phyloP scores from a whole-genome alignment of 192 early-diverging fungal species.

The Bifiguratus adelaidae region DNA sequence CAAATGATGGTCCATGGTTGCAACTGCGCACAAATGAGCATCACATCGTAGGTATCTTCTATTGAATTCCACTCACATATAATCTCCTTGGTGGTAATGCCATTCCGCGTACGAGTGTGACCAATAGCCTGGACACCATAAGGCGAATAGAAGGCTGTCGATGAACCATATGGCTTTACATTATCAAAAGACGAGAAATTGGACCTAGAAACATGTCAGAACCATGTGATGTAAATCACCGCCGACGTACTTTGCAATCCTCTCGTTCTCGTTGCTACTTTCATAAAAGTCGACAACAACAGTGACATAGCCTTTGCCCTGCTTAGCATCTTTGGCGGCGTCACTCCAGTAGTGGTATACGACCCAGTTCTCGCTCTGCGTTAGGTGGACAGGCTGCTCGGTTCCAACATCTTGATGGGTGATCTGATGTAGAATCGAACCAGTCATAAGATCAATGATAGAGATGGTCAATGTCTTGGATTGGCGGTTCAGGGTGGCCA shows the following conservation, averaged over 20 bases:
- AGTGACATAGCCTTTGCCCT: conserved; percentile 62
- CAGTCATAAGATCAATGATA: conserved; percentile 83
- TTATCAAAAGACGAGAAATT: conserved; percentile 66
- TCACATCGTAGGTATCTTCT: background rate
- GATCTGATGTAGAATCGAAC: conserved; percentile 64
- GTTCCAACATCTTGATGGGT: conserved; percentile 48
- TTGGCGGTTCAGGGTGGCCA: conserved; percentile 46
- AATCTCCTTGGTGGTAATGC: conserved; percentile 81
- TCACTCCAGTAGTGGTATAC: conserved; percentile 87
- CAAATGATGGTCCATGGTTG: conserved; percentile 37
- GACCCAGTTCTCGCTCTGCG: conserved; percentile 82
- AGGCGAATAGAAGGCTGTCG: conserved; percentile 69
- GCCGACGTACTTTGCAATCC: conserved; percentile 45
- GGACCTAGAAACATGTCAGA: conserved; percentile 25
- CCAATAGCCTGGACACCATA: conserved; percentile 69
- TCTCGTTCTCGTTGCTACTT: conserved; percentile 57
- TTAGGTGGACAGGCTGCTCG: conserved; percentile 39
- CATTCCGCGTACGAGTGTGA: conserved; percentile 71
- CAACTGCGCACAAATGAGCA: conserved; percentile 27
- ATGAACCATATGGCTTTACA: conserved; percentile 57
- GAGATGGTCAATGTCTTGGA: conserved; percentile 50
- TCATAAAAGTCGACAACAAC: conserved; percentile 87
- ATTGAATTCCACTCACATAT: conserved; percentile 32
- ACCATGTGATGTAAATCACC: background rate
- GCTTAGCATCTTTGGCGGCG: conserved; percentile 24